Evolutionary conservation across 2,329 filamentous ascomycete species (phyloP), one percentile per base, ranked within the genome.

Genomic region (Penicillium fuscoglaucum): DNA sequence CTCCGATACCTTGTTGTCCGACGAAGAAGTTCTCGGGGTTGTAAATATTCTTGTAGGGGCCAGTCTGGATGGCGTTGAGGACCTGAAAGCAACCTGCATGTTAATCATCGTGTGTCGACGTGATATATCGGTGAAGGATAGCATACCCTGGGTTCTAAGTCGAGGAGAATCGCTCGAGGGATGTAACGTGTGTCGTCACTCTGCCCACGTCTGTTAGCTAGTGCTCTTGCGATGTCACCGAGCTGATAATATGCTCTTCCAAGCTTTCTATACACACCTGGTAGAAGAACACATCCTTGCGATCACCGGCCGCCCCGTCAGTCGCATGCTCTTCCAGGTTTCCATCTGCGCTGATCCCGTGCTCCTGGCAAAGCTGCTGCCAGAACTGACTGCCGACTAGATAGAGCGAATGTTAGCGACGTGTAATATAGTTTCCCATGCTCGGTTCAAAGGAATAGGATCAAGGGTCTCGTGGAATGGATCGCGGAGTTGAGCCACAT

Each of bases 251-350:
- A 43, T 24, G 1, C 6, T 13, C 45, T 28, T 41, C 33, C n/a
- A 57, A 37, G 9, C 29, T 33, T 44, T 13, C n/a, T 24, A n/a
- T 39, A 46, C 47, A 28, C 65, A 81, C 80, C 74, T 88, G 93
- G 80, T 98, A 99, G 84, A 96, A 98, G 80, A 98, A 98, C 61
- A 99, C 95, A 78, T 99, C 95, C 76, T 99, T 99, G 68, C 95
- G 89, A 79, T 99, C 95, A 66, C 93, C 93, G 72, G 54, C 54
- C 10, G 54, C 54, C 24, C 95, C 95, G 77, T 98, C 95, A 50
- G 92, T 97, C 72, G 95, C 95, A 80, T 97, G 97, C 76, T 97
- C 93, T 74, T 97, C 93, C 58, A 99, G 84, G 75, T 98, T 98
- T 58, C 95, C 95, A 78, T 98, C 92, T 74, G 95, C 91, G 71